Conservation (phyloP, 202 grass and related monocot species). For the Saccharum hybrid region DNA sequence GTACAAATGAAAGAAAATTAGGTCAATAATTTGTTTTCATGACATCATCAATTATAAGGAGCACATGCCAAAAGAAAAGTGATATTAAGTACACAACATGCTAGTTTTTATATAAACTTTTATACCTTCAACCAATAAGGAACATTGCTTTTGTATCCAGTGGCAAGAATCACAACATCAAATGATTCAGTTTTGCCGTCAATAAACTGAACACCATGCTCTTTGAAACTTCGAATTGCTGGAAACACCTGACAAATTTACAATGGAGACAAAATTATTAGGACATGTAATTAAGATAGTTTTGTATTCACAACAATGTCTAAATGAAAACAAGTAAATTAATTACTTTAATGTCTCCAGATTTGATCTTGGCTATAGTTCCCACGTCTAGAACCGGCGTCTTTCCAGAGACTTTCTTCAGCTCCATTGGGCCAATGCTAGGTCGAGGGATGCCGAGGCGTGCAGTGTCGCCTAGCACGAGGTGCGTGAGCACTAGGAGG, state of each 20-base stretch:
- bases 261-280: not conserved
- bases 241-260: conserved; percentile 57
- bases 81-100: not conserved
- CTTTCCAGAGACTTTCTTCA: conserved; percentile 70
- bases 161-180: conserved; percentile 74
- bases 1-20: not conserved
- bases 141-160: conserved; percentile 86
- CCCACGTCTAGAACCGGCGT: conserved; percentile 88
- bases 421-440: conserved; percentile 69
- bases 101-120: not conserved
- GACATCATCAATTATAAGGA: not conserved
- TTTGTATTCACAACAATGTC: too few relatives aligned
- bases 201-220: conserved; percentile 64
- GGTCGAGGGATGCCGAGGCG: conserved; percentile 65
- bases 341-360: conserved; percentile 69
- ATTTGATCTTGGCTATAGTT: conserved; percentile 72
- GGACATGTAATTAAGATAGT: not conserved
- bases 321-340: not conserved
- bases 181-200: conserved; percentile 65
- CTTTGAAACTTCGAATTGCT: conserved; percentile 49
- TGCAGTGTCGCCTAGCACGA: conserved; percentile 66
- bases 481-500: conserved; percentile 49
- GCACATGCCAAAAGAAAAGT: not conserved
- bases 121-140: conserved; percentile 90
- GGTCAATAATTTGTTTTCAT: not conserved